phyloP scores from a whole-genome alignment of 163 green algal species.

The Scenedesmus sp. region DNA sequence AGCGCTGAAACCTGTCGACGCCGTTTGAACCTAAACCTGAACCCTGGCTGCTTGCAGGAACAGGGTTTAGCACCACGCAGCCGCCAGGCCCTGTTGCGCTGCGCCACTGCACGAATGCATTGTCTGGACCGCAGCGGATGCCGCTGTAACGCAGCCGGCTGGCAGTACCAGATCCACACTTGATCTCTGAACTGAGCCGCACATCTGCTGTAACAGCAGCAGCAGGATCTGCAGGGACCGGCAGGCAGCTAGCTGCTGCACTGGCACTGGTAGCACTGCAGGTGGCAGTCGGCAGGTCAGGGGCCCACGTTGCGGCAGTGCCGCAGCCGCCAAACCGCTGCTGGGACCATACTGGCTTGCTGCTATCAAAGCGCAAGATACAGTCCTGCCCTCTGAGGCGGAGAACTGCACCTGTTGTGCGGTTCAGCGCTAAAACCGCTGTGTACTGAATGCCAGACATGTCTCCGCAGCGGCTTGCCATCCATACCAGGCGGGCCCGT shows the following conservation, averaged over 20 bases:
- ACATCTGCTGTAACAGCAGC: background rate
- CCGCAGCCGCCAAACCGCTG: background rate
- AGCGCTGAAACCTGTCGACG: background rate
- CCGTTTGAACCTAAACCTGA: too few relatives aligned
- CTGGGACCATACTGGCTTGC: background rate
- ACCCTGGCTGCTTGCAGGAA: background rate
- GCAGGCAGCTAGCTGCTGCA: background rate
- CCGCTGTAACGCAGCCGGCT: background rate
- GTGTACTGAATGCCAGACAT: background rate
- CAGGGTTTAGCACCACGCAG: constrained; percentile 10
- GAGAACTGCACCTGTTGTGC: background rate
- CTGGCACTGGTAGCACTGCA: background rate
- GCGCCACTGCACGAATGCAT: constrained; percentile 2
- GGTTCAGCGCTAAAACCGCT: background rate
- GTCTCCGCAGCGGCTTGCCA: background rate
- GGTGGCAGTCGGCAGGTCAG: background rate
- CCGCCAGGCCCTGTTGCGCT: background rate
- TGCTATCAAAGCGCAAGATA: background rate
- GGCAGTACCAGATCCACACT: background rate
- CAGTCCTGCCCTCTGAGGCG: background rate
- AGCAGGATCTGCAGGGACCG: background rate
- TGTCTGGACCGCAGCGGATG: background rate
- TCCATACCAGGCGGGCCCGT: background rate
- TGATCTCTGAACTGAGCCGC: background rate
- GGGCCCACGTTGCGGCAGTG: background rate